A percentile compares a stretch with the other conserved stretches of the same genome.
Evolutionary conservation across 2,329 filamentous ascomycete species (phyloP).

Genomic region (Neophaeococcomyces mojaviensis): DNA sequence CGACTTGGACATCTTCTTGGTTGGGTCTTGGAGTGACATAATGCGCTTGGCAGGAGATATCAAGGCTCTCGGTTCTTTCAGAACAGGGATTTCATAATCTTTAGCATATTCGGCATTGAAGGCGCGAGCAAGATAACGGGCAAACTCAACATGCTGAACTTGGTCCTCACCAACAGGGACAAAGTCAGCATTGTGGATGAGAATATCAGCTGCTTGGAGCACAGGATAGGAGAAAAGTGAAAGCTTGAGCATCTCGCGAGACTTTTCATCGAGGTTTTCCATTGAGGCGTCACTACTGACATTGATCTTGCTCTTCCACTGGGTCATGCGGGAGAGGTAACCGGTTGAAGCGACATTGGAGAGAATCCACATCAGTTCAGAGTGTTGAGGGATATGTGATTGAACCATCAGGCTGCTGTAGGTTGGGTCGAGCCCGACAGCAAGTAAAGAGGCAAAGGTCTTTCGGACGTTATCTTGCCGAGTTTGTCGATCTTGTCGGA

Average conservation of each 20-base stretch:
- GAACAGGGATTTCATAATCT: conserved; percentile 28
- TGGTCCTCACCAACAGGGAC: conserved; percentile 98
- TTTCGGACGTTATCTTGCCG: conserved; percentile 63
- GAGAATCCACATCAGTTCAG: conserved; percentile 94
- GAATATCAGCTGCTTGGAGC: conserved; percentile 86
- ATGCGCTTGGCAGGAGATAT: conserved; percentile 73
- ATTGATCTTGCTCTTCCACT: conserved; percentile 70
- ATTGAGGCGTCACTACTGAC: conserved; percentile 48
- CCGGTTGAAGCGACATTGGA: conserved; percentile 87
- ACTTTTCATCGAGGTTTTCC: conserved; percentile 46
- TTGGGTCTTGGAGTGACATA: conserved; percentile 78
- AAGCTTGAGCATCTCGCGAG: conserved; percentile 59
- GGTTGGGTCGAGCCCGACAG: conserved; percentile 74
- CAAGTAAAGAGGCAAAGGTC: conserved; percentile 70
- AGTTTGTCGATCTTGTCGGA: conserved; percentile 56
- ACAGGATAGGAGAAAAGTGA: conserved; percentile 95
- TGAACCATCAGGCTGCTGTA: conserved; percentile 76
- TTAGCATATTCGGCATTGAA: conserved; percentile 68
- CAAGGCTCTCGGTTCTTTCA: conserved; percentile 62
- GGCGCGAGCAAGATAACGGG: conserved; percentile 72
- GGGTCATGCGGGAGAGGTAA: conserved; percentile 96
- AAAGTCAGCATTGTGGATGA: conserved; percentile 62
- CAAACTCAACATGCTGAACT: conserved; percentile 86
- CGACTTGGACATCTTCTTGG: conserved; percentile 89
- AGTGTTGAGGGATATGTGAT: conserved; percentile 66